Evolutionary conservation across 345 rosid genomes (phyloP).

Genomic region (Firmiana major): DNA sequence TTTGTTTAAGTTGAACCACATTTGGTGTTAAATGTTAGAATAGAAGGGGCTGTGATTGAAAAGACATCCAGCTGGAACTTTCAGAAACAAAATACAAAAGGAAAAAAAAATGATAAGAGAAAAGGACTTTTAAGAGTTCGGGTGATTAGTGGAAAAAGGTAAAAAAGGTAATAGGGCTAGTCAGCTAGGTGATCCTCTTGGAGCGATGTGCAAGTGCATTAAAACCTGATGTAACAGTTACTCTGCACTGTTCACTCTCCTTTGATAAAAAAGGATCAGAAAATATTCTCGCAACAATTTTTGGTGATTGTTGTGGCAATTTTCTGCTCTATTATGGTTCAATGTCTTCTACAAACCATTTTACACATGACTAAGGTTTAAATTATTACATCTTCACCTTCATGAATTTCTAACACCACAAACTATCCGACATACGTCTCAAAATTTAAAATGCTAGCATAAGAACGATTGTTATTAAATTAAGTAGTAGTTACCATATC

Average conservation of each 20-base stretch:
- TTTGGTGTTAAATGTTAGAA: background rate
- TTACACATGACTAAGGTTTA: background rate
- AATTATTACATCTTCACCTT: background rate
- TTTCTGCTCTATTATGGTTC: background rate
- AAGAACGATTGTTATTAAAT: background rate
- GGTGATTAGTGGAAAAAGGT: background rate
- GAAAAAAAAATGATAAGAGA: background rate
- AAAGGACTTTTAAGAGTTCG: background rate
- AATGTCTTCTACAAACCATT: background rate
- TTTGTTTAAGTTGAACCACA: background rate
- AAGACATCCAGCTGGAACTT: background rate
- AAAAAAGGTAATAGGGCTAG: background rate
- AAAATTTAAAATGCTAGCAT: background rate
- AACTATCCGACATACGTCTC: background rate
- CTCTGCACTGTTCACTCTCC: background rate
- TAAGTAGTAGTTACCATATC: background rate
- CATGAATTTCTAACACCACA: background rate
- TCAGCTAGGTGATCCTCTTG: background rate
- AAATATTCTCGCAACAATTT: background rate
- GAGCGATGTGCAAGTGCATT: background rate
- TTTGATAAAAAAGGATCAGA: background rate
- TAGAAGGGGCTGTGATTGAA: background rate
- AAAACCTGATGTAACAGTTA: background rate
- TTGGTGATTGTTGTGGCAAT: background rate
- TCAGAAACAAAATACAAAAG: background rate